phyloP scores from a whole-genome alignment of 106 monocot species.

The Acanthochlamys bracteata region DNA sequence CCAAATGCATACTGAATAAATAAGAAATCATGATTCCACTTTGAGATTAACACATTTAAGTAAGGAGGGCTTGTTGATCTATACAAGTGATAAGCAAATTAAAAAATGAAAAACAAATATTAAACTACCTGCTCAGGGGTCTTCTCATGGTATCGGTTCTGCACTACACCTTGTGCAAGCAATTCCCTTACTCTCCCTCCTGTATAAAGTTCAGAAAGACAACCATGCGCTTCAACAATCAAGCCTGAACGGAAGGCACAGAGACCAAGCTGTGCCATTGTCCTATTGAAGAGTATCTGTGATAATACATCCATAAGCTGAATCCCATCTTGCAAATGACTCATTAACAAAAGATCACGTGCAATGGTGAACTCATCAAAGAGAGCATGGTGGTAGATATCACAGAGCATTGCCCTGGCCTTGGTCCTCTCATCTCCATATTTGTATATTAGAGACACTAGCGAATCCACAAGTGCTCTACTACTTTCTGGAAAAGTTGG shows the following conservation, averaged over 20 bases:
- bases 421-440: slow-evolving; percentile 97
- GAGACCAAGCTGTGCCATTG: slow-evolving; percentile 94
- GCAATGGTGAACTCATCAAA: slow-evolving; percentile 75
- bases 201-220: slow-evolving; percentile 78
- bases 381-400: slow-evolving; percentile 95
- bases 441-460: slow-evolving; percentile 79
- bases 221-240: slow-evolving; percentile 78
- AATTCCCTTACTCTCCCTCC: slow-evolving; percentile 88
- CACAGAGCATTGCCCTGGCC: slow-evolving; percentile 97
- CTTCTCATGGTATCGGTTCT: slow-evolving; percentile 93
- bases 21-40: too few species aligned
- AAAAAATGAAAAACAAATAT: too few species aligned
- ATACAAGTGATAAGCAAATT: too few species aligned
- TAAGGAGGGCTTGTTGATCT: too few species aligned
- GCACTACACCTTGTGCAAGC: slow-evolving; percentile 84
- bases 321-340: slow-evolving; percentile 89
- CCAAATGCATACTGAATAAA: too few species aligned
- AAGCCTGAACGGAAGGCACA: slow-evolving; percentile 90
- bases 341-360: slow-evolving; percentile 88
- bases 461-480: slow-evolving; percentile 58
- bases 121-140: slow-evolving; percentile 99
- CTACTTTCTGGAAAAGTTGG: slow-evolving; percentile 88
- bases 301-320: slow-evolving; percentile 92
- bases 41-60: too few species aligned
- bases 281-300: slow-evolving; percentile 92